A percentile compares a stretch with the other conserved stretches of the same genome.
Evolutionary conservation across 2,329 filamentous ascomycete species (phyloP).

Genomic region (Capronia epimyces): DNA sequence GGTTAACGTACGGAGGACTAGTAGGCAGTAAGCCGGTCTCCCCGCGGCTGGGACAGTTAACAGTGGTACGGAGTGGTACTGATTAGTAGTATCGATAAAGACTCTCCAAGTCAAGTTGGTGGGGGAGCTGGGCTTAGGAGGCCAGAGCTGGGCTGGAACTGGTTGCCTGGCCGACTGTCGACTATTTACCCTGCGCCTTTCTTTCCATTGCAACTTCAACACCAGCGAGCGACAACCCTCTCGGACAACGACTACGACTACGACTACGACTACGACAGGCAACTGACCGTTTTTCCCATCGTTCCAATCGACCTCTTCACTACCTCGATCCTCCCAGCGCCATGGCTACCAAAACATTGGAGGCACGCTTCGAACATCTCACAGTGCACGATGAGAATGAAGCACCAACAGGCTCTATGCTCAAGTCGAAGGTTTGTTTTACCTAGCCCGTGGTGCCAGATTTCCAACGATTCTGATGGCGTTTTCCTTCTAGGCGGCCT

Average conservation of each 20-base stretch:
- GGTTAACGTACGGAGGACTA: no score
- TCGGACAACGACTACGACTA: no score
- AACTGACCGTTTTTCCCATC: background rate
- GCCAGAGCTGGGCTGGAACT: background rate
- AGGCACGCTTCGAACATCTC: constrained; percentile 83
- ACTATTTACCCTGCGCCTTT: background rate
- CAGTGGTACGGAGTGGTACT: no score
- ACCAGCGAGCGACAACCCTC: no score
- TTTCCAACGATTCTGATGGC: background rate
- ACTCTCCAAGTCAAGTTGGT: no score
- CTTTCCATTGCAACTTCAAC: background rate
- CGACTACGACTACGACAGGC: background rate
- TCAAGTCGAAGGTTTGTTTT: constrained; percentile 68
- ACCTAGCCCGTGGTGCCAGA: background rate
- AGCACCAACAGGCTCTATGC: constrained; percentile 51
- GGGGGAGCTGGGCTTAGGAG: no score
- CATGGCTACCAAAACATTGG: constrained; percentile 72
- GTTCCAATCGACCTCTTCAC: background rate
- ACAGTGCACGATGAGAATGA: constrained; percentile 87
- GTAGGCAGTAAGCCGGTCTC: no score
- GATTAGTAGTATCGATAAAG: no score
- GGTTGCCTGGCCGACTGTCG: background rate
- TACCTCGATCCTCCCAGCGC: background rate
- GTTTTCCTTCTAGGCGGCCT: constrained; percentile 11
- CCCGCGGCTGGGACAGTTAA: no score